A percentile compares a stretch with the other conserved stretches of the same genome.
These are phyloP conservation scores for Gossypium trilobum DNA, from an alignment of 441 rosid genomes.

Conservation along the genomic window DNA sequence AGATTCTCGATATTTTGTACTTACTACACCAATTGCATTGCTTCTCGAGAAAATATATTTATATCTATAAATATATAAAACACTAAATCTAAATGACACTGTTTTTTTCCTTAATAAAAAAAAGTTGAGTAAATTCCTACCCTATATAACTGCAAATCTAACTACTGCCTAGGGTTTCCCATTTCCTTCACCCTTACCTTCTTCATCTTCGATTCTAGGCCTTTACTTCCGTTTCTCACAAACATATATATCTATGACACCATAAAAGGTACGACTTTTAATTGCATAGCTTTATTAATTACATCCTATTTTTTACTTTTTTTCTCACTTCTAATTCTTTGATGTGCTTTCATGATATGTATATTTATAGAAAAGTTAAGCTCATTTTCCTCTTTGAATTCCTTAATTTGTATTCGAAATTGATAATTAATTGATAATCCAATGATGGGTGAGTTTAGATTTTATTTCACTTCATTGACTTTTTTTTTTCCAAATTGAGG, in stretches of 20 bases:
- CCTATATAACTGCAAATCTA: constrained; percentile 32
- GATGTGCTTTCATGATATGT: background rate
- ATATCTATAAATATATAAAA: no score
- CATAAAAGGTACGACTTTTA: constrained; percentile 34
- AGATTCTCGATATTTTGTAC: no score
- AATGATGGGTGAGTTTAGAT: background rate
- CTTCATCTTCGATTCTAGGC: constrained; percentile 19
- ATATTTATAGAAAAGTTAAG: background rate
- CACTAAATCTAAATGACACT: background rate
- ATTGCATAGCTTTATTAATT: background rate
- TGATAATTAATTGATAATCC: background rate
- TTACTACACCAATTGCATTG: no score
- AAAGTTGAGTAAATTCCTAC: constrained; percentile 5
- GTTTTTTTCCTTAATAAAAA: background rate
- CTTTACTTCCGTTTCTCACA: constrained; percentile 23
- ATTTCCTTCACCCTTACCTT: constrained; percentile 15
- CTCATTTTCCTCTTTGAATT: background rate
- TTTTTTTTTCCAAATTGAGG: constrained; percentile 14
- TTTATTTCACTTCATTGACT: background rate
- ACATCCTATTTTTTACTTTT: background rate
- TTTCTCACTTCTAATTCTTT: background rate
- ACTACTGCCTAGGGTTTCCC: constrained; percentile 30
- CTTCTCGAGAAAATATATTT: no score
- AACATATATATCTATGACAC: background rate
- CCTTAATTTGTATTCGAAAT: background rate